Base-by-base conservation (phyloP, 1,139 yeast genomes). In the Blastobotrys serpentis region DNA sequence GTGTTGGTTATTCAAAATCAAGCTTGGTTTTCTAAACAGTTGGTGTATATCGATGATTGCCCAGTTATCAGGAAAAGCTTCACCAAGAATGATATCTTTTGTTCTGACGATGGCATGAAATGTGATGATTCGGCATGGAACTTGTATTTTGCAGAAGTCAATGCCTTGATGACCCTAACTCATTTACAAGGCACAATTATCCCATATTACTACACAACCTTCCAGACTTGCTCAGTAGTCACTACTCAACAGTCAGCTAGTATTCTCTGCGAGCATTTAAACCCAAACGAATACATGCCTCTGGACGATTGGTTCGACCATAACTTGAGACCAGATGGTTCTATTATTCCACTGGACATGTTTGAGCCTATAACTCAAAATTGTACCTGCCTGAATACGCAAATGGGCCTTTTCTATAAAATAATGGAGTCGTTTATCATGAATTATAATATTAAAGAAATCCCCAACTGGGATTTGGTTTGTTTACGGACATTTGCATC, bases 381-480 rank as follows among this genome's bases (percentile, higher is more conserved):
- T 5, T 16, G 18, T 33, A 17, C 8, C 4, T 33, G 21, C 7
- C 19, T 33, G 4, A 18, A n/a, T 21, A 17, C 37, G 7, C 37
- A 33, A 17, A 16, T 33, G 37, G 11, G 6, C n/a, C 8, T 33
- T 4, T 17, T 33, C 13, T 6, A 33, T 17, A 6, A n/a, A n/a
- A 17, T 33, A 3, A 14, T 33, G 18, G 37, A 33, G 16, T 33
- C 37, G 4, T n/a, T 33, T 3, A 14, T 33, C 3, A 21, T 14
- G 5, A 6, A 3, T 4, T 33, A 5, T 17, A 33, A 33, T 11
- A 16, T 16, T 11, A n/a, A 16, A 3, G 19, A 17, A 6, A 4
- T 33, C n/a, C 8, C 37, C 4, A n/a, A 6, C 8, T 33, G 37
- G 37, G 37, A 33, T 33, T 17, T 33, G 8, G 37, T 33, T 14